phyloP scores from a whole-genome alignment of 805 yeast species.

The Lipomyces mesembrius region DNA sequence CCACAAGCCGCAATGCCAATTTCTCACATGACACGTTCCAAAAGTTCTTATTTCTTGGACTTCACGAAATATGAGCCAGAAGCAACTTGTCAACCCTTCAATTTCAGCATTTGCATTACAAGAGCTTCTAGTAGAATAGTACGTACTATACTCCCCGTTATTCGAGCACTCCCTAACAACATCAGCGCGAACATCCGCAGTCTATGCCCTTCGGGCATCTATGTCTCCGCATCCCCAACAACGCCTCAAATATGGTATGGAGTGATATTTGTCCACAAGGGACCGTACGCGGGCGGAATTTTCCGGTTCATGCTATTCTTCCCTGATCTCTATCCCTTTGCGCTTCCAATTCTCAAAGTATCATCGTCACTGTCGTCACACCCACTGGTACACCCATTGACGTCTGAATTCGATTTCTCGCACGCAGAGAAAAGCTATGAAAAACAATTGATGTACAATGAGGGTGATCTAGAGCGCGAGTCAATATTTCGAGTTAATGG shows the following conservation, averaged over 20 bases:
- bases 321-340: constrained; percentile 30
- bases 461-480: constrained; percentile 24
- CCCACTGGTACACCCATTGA: constrained; percentile 18
- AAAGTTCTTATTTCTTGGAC: neutral
- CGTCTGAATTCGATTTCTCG: constrained; percentile 21
- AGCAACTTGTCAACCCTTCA: neutral
- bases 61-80: constrained; percentile 5
- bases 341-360: constrained; percentile 26
- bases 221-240: constrained; percentile 29
- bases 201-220: constrained; percentile 31
- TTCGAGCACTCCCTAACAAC: neutral
- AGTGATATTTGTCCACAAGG: constrained; percentile 31
- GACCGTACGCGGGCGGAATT: constrained; percentile 36
- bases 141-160: neutral
- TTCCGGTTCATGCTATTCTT: constrained; percentile 34
- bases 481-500: constrained; percentile 30
- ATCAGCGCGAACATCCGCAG: constrained; percentile 29
- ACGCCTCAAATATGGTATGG: constrained; percentile 38
- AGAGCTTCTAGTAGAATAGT: constrained; percentile 25
- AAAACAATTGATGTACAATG: constrained; percentile 7
- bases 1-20: neutral
- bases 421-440: constrained; percentile 9
- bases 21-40: too few species aligned
- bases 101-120: constrained; percentile 17
- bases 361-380: constrained; percentile 23